Base-by-base conservation (phyloP, 225 moss, liverwort and hornwort species). In the Physcomitrium patens region DNA sequence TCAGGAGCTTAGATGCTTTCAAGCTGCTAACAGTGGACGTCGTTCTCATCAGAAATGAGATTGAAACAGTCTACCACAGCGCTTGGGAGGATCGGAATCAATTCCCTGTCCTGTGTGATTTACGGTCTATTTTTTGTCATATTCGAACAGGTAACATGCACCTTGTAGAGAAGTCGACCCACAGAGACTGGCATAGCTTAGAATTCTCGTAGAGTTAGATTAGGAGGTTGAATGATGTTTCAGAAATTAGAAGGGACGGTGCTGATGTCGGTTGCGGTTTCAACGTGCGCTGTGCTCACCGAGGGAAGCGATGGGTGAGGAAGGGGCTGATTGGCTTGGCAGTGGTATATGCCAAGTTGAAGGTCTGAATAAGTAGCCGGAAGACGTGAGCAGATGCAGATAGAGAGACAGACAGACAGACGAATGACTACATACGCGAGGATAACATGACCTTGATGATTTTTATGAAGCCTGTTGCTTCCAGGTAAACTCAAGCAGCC, bases 401-500 rank as follows among this genome's bases (percentile, higher is more conserved):
- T 12, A 48, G 16, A 16, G 12, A 23, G 31, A 37, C 31, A 37
- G 16, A 16, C 16, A 23, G 31, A 37, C 31, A 37, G 31, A 37
- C 31, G 31, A 37, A 37, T 7, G 31, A 18, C 46, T 59, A 23
- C 5, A 26, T 48, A 54, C 57, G 58, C 45, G 28, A 27, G 24
- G 63, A 62, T 46, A 20, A 72, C 24, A 53, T 70, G 31, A 37
- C 37, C 55, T 61, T 76, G 53, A 19, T 65, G 72, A 70, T 80
- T 83, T 80, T 81, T 76, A 48, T 46, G 81, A 58, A 84, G 74
- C 78, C 26, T 72, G 14, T 66, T 61, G 84, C 81, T 79, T 79
- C 77, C 47, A 75, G 67, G 70, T 53, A 14, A 49, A 63, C 74
- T 79, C 79, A 52, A 67, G 77, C 69, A 69, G n/a, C 20, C 65